Percentiles rank a stretch among this genome's conserved stretches.
Evolutionary conservation across 129 eudicot genomes (phyloP).

Genomic region (Lonicera japonica): DNA sequence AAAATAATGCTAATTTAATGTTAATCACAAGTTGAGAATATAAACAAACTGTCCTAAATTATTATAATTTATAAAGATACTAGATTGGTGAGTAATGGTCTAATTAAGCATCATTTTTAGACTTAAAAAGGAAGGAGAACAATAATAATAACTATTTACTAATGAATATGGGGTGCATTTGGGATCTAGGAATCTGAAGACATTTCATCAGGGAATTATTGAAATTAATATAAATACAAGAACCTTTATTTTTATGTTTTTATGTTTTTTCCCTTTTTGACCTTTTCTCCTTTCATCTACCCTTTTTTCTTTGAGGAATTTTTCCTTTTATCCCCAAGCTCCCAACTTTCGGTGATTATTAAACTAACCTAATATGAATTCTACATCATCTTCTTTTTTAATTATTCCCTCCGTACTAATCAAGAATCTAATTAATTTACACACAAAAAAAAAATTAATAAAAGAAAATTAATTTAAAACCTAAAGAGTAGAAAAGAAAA

Average conservation of each 20-base stretch:
- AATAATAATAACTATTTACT: background rate
- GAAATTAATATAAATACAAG: background rate
- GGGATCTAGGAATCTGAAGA: conserved; percentile 5
- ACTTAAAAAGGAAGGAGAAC: background rate
- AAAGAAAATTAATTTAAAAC: too few species aligned
- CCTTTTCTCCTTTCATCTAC: background rate
- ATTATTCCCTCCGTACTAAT: too few species aligned
- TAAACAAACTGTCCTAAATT: too few species aligned
- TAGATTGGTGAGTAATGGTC: background rate
- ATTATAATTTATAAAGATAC: too few species aligned
- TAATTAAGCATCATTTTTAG: background rate
- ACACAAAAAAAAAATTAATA: too few species aligned
- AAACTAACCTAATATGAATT: too few species aligned
- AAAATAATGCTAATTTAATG: too few species aligned
- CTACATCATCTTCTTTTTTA: too few species aligned
- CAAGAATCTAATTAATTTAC: too few species aligned
- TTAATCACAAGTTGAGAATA: too few species aligned
- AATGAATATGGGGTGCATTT: conserved; percentile 9
- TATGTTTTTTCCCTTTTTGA: too few species aligned
- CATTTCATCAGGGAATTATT: background rate
- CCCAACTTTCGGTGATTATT: background rate
- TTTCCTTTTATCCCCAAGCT: background rate
- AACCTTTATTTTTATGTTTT: background rate
- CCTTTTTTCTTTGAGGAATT: background rate
- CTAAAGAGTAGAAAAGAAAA: too few species aligned